Conservation (phyloP, 805 yeast genomes). For the Scheffersomyces spartinae region DNA sequence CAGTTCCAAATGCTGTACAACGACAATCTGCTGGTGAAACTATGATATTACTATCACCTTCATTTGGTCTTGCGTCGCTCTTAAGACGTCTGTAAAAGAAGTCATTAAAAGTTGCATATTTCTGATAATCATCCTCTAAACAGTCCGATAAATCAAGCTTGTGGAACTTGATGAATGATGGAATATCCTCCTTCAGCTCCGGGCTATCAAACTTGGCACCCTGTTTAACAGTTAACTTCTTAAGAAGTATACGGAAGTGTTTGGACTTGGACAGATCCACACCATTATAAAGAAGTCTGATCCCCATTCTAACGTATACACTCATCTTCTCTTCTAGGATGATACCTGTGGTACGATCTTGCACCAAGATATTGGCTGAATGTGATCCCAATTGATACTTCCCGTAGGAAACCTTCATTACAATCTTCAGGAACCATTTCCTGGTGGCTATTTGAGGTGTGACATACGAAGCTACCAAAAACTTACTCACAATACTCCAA, state of each 20-base stretch:
- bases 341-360: constrained; percentile 80
- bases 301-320: constrained; percentile 78
- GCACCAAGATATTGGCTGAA: constrained; percentile 89
- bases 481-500: constrained; percentile 56
- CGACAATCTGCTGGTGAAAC: constrained; percentile 86
- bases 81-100: constrained; percentile 75
- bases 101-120: constrained; percentile 70
- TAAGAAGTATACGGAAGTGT: constrained; percentile 48
- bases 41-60: constrained; percentile 39
- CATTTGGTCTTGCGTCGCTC: constrained; percentile 61
- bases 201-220: constrained; percentile 76
- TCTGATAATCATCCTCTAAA: constrained; percentile 29
- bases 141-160: constrained; percentile 69
- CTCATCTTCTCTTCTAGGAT: constrained; percentile 92
- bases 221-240: constrained; percentile 62
- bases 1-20: constrained; percentile 53
- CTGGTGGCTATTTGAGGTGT: constrained; percentile 75
- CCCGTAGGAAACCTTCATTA: constrained; percentile 82
- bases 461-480: constrained; percentile 58
- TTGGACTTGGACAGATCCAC: constrained; percentile 48
- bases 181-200: constrained; percentile 52
- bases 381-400: constrained; percentile 77
- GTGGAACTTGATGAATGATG: constrained; percentile 73
- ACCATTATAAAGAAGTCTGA: constrained; percentile 71
- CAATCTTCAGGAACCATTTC: constrained; percentile 77